A percentile compares a stretch with the other conserved stretches of the same genome.
Evolutionary conservation across 192 early-diverging fungal genomes (phyloP).

Genomic region (Coemansia sp.): DNA sequence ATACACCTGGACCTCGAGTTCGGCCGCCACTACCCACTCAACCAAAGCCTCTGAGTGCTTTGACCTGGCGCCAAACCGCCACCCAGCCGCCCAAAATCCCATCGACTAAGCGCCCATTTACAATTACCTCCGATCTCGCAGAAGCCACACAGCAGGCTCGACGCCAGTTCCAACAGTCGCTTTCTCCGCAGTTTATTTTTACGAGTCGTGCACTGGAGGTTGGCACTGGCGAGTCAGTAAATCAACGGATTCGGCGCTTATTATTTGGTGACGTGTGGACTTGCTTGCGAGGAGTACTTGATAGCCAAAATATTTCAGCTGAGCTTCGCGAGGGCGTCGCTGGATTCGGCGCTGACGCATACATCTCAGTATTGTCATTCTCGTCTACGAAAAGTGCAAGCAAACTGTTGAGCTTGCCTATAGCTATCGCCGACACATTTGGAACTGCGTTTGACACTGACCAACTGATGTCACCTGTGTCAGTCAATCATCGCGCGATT

Average conservation of each 20-base stretch:
- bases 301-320: not conserved
- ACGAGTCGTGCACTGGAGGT: not conserved
- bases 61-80: not conserved
- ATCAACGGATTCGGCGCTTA: not conserved
- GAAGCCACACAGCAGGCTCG: not conserved
- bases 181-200: not conserved
- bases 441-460: not conserved
- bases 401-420: conserved; percentile 6
- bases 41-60: not conserved
- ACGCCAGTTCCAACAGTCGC: conserved; percentile 10
- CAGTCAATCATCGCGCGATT: not conserved
- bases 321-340: conserved; percentile 10
- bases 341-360: conserved; percentile 25
- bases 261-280: conserved; percentile 13
- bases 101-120: conserved; percentile 13
- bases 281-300: conserved; percentile 2
- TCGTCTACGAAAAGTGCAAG: not conserved
- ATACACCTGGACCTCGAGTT: not conserved
- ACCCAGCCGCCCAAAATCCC: not conserved
- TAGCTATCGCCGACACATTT: conserved; percentile 4
- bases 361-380: conserved; percentile 6
- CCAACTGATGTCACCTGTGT: not conserved
- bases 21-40: conserved; percentile 3
- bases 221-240: not conserved
- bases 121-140: conserved; percentile 1